Conservation (phyloP, 257 asterid species). For the Paraleonurus japonicus region DNA sequence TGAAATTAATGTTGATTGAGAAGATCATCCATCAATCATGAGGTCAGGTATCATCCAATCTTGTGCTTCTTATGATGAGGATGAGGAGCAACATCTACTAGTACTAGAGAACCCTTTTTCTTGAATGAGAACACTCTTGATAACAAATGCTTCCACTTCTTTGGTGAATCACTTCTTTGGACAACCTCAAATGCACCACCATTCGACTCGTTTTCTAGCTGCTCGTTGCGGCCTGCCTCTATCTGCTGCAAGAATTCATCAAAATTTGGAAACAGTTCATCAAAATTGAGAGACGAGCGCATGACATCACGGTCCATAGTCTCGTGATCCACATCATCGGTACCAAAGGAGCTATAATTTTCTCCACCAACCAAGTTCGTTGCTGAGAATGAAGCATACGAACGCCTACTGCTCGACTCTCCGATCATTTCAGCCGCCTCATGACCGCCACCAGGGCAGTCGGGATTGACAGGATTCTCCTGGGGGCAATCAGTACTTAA, state of each 20-base stretch:
- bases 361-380: neutral
- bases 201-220: neutral
- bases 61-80: constrained; percentile 15
- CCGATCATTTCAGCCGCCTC: constrained; percentile 18
- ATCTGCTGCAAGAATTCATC: neutral
- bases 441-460: neutral
- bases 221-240: neutral
- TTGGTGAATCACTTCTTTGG: constrained; percentile 5
- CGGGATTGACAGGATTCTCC: neutral
- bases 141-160: constrained; percentile 18
- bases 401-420: neutral
- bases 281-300: neutral
- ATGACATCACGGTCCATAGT: neutral
- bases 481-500: neutral
- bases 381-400: neutral
- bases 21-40: neutral
- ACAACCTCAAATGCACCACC: neutral
- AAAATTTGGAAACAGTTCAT: neutral
- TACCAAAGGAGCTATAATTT: neutral
- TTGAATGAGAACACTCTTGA: constrained; percentile 7
- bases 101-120: neutral
- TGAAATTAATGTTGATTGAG: neutral
- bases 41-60: neutral
- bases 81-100: neutral
- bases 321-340: neutral